Conservation (phyloP, 1,139 yeast genomes). For the Debaryomycetaceae sp. region DNA sequence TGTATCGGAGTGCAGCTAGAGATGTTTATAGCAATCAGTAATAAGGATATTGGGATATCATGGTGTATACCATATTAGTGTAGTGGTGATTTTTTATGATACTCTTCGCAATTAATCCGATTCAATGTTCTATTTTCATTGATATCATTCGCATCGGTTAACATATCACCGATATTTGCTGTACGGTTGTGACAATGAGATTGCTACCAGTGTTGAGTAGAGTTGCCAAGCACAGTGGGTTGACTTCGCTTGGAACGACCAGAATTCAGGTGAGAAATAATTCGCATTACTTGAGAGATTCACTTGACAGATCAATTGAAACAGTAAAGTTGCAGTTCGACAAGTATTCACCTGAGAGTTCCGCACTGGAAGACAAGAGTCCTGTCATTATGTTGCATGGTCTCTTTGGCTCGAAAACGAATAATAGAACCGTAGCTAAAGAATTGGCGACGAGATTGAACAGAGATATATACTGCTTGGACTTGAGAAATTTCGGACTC, state of each 20-base stretch:
- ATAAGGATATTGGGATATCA: neutral
- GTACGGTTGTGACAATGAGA: no score
- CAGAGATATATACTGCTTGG: conserved; percentile 64
- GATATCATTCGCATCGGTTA: neutral
- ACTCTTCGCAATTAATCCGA: neutral
- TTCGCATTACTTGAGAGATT: conserved; percentile 20
- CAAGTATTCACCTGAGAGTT: conserved; percentile 21
- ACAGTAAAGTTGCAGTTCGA: conserved; percentile 32
- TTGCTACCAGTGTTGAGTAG: no score
- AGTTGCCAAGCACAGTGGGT: neutral
- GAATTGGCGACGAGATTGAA: conserved; percentile 37
- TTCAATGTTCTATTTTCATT: neutral
- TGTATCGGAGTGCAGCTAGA: neutral
- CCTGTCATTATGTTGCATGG: conserved; percentile 87
- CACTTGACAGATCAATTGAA: conserved; percentile 20
- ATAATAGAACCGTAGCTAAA: conserved; percentile 73
- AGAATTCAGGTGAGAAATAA: neutral
- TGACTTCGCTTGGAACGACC: neutral
- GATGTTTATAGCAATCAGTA: neutral
- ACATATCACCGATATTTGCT: no score
- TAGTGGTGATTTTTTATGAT: neutral
- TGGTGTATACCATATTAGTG: neutral
- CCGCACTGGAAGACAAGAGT: conserved; percentile 15
- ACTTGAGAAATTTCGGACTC: conserved; percentile 87
- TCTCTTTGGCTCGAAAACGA: conserved; percentile 76